A percentile compares a stretch with the other conserved stretches of the same genome.
Conservation (phyloP, 148 eudicot genomes). For the Camellia lanceoleosa region DNA sequence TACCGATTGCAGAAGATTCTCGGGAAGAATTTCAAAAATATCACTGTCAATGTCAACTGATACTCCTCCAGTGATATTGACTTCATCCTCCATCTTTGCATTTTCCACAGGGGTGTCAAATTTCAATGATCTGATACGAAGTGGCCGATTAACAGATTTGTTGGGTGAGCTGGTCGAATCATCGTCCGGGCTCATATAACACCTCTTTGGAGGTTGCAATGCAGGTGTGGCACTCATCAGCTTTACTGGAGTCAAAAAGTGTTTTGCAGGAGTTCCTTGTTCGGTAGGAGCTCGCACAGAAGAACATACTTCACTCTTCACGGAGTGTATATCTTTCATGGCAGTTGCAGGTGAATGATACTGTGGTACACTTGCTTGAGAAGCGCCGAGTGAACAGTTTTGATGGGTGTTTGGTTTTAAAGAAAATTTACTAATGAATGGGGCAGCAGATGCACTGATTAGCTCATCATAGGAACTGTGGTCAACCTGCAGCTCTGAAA, state of each 20-base stretch:
- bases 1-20: slow-evolving; percentile 63
- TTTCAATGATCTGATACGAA: slow-evolving; percentile 55
- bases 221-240: slow-evolving; percentile 66
- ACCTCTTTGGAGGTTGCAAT: slow-evolving; percentile 45
- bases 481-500: neutral
- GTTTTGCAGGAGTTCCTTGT: slow-evolving; percentile 44
- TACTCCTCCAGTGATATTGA: slow-evolving; percentile 18
- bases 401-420: neutral
- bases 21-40: slow-evolving; percentile 54
- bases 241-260: slow-evolving; percentile 47
- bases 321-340: slow-evolving; percentile 20
- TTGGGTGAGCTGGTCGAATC: slow-evolving; percentile 29
- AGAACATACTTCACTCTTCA: slow-evolving; percentile 21
- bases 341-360: slow-evolving; percentile 39
- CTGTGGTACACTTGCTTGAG: slow-evolving; percentile 11
- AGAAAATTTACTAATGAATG: slow-evolving; percentile 7
- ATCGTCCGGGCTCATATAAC: slow-evolving; percentile 56
- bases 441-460: slow-evolving; percentile 8
- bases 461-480: slow-evolving; percentile 4
- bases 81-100: slow-evolving; percentile 34
- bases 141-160: slow-evolving; percentile 44
- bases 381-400: neutral
- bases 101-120: slow-evolving; percentile 55
- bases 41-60: slow-evolving; percentile 35
- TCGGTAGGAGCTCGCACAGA: slow-evolving; percentile 10